Evolutionary conservation across 345 rosid species (phyloP).

Genomic region (Murraya koenigii): DNA sequence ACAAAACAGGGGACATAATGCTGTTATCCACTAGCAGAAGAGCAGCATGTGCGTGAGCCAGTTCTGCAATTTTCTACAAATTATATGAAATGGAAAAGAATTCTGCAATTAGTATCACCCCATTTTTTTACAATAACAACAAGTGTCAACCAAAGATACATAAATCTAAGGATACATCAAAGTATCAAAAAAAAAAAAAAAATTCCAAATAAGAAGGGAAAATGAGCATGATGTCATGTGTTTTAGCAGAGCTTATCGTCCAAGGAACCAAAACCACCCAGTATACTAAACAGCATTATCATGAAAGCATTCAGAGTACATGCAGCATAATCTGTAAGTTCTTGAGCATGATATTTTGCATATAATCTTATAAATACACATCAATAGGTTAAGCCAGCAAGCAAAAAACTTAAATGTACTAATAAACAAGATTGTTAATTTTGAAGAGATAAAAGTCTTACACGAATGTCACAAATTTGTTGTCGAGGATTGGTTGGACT

Average conservation of each 20-base stretch:
- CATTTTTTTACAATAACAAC: neutral
- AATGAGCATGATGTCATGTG: neutral
- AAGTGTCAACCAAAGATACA: neutral
- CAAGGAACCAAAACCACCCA: neutral
- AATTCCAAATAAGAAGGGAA: neutral
- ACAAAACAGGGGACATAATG: slow-evolving; percentile 88
- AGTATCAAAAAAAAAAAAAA: neutral
- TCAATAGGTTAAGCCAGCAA: neutral
- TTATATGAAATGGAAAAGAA: neutral
- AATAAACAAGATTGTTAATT: neutral
- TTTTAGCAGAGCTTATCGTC: neutral
- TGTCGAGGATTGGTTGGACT: slow-evolving; percentile 90
- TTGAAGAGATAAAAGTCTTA: slow-evolving; percentile 26
- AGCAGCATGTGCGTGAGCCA: slow-evolving; percentile 81
- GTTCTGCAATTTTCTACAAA: slow-evolving; percentile 72
- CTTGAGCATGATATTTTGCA: neutral
- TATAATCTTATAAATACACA: neutral
- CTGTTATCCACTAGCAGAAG: slow-evolving; percentile 90
- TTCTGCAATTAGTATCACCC: neutral
- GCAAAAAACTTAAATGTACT: neutral
- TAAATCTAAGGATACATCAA: neutral
- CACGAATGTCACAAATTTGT: slow-evolving; percentile 81
- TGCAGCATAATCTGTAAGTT: neutral
- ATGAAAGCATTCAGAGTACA: neutral
- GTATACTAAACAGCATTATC: neutral